Evolutionary conservation across 345 rosid genomes (phyloP), one percentile per base, ranked within the genome.

Genomic region (Citrus unshiu): DNA sequence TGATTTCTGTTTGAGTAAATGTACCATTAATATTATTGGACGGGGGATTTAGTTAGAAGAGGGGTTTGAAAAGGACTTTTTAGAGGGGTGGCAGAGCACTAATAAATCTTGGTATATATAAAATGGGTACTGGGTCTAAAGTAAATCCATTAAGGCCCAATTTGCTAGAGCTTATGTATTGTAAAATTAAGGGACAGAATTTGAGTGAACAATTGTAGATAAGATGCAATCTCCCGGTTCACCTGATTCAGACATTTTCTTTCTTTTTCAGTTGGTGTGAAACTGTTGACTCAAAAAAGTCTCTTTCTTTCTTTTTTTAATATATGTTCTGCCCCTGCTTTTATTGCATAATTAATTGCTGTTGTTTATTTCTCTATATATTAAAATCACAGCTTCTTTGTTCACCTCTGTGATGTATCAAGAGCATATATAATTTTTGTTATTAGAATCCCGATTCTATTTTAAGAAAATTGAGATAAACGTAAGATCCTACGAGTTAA

Each of bases 1-100:
- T 3, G 0, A 43, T 43, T 43, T 12, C 0, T 0, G 0, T 43
- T 43, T 39, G 7, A 0, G 0, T 7, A 39, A 39, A 40, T 40
- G 13, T 2, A 40, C 1, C 3, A 9, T 9, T 9, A 9, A 0
- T 40, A 0, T 9, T 9, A 9, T 9, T 9, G 13, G 13, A 2
- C 0, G 46, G 46, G 13, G 13, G 0, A 0, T 40, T 40, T 40
- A 40, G 2, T 9, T 2, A 40, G 13, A 9, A 40, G 46, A 40
- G 46, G 46, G 13, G 46, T 40, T 9, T 40, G 13, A 40, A 40
- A 40, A 9, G 46, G 12, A 9, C 46, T 40, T 40, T 9, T 9
- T 9, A 9, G 13, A 2, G 46, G 46, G 12, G 1, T 8, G 46
- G 0, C 46, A 9, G 46, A 40, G 49, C 49, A 3, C 16, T 4